Conservation (phyloP, 2,329 filamentous ascomycete species). For the Sporothrix humicola region DNA sequence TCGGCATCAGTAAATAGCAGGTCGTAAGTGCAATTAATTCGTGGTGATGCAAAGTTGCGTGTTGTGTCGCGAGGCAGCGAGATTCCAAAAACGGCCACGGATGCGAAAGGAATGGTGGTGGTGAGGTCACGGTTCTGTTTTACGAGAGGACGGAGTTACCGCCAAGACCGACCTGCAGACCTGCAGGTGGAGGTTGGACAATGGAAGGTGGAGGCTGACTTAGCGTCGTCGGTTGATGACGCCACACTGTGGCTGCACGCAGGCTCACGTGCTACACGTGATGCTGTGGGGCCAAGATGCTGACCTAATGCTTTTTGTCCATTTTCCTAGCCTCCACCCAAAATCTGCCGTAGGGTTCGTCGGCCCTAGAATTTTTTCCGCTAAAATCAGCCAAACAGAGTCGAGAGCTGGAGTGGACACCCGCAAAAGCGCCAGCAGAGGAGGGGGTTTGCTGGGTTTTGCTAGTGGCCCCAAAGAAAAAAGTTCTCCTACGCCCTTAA, state of each 20-base stretch:
- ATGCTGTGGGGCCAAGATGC: background rate
- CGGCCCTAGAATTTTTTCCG: constrained; percentile 38
- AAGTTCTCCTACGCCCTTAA: constrained; percentile 30
- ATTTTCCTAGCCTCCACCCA: background rate
- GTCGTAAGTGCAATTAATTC: background rate
- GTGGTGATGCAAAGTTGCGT: background rate
- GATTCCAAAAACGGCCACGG: background rate
- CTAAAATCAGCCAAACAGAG: constrained; percentile 18
- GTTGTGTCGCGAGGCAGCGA: background rate
- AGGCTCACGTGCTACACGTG: constrained; percentile 23
- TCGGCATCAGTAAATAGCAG: no score
- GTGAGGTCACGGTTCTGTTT: constrained; percentile 24
- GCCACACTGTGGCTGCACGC: constrained; percentile 3
- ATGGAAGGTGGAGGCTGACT: no score
- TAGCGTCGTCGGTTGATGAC: background rate
- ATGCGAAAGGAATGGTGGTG: constrained; percentile 11
- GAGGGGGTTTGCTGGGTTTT: constrained; percentile 24
- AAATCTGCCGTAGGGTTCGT: constrained; percentile 34
- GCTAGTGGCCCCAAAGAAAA: constrained; percentile 34
- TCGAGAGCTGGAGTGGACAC: background rate
- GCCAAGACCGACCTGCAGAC: constrained; percentile 2
- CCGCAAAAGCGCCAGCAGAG: constrained; percentile 7
- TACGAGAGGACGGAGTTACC: background rate
- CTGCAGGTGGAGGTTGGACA: background rate
- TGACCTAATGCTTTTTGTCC: constrained; percentile 2